Percentiles rank a stretch among this genome's conserved stretches.
Conservation (phyloP, 2,329 filamentous ascomycete species). For the Fusarium sulawesiense region DNA sequence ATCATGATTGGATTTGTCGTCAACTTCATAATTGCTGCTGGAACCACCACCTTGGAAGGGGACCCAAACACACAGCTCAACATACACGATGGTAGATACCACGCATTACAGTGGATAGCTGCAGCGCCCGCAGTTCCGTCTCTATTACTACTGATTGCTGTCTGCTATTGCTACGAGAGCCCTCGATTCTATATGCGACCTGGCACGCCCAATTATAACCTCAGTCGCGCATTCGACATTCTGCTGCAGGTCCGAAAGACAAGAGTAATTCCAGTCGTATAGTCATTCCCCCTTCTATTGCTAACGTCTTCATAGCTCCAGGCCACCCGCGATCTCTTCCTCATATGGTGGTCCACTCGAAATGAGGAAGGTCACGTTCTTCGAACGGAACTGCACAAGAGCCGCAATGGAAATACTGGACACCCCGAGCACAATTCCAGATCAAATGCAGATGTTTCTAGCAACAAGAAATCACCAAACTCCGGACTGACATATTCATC, state of each 20-base stretch:
- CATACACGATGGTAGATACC: conserved; percentile 11
- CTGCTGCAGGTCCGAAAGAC: conserved; percentile 51
- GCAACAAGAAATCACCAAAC: background rate
- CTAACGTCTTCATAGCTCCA: conserved; percentile 46
- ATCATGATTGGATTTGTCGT: conserved; percentile 43
- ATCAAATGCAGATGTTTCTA: too few relatives aligned
- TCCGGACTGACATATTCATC: conserved; percentile 31
- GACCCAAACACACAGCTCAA: background rate
- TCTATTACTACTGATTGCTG: conserved; percentile 48
- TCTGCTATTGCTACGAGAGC: conserved; percentile 56
- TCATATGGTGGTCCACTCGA: conserved; percentile 44
- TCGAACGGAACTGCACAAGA: background rate
- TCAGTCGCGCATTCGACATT: conserved; percentile 50
- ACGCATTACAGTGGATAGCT: conserved; percentile 48
- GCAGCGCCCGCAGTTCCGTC: conserved; percentile 52
- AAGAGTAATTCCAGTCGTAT: background rate
- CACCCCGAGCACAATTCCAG: background rate
- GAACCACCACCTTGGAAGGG: conserved; percentile 6
- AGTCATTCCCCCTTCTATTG: accelerated
- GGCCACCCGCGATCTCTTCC: conserved; percentile 53
- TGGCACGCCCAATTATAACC: conserved; percentile 49
- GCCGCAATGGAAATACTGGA: background rate
- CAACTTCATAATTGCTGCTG: conserved; percentile 34
- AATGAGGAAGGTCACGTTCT: background rate
- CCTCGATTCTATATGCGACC: conserved; percentile 55